These are phyloP conservation scores for Arachis monticola DNA, from an alignment of 331 rosid genomes.

Conservation along the genomic window DNA sequence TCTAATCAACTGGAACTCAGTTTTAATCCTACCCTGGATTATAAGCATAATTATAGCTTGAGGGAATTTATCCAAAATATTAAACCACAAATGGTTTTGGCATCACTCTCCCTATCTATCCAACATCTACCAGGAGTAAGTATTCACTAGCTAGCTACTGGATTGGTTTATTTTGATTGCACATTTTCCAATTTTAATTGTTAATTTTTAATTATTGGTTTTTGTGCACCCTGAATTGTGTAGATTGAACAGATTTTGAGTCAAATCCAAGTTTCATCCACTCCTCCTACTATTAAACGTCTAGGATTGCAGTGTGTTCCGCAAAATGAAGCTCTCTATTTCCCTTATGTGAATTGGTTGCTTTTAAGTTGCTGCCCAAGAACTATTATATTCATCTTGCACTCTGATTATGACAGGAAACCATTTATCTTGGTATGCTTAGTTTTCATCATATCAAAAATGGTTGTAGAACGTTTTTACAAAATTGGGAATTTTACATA, in stretches of 20 bases:
- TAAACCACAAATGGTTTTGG: slow-evolving; percentile 32
- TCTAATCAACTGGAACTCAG: slow-evolving; percentile 35
- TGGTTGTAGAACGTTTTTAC: too few species aligned
- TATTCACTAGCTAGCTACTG: not conserved
- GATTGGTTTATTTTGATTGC: slow-evolving; percentile 3
- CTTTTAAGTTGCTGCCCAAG: slow-evolving; percentile 21
- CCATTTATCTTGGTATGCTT: not conserved
- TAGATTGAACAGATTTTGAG: slow-evolving; percentile 1
- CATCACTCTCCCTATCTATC: slow-evolving; percentile 6
- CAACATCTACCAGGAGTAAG: not conserved
- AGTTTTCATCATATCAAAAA: not conserved
- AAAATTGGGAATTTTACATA: too few species aligned
- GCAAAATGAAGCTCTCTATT: not conserved
- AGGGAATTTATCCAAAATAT: slow-evolving; percentile 33
- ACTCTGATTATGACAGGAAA: not conserved
- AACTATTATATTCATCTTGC: not conserved
- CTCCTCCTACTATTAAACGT: slow-evolving; percentile 33
- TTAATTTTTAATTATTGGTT: too few species aligned
- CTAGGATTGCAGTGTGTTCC: not conserved
- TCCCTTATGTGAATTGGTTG: not conserved
- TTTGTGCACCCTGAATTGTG: slow-evolving; percentile 1
- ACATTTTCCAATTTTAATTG: not conserved
- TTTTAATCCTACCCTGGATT: not conserved
- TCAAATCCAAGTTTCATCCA: not conserved
- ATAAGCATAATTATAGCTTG: not conserved